Evolutionary conservation across 208 protist species (phyloP), one percentile per base, ranked within the genome.

Genomic region (Wallacemonas rigidus): DNA sequence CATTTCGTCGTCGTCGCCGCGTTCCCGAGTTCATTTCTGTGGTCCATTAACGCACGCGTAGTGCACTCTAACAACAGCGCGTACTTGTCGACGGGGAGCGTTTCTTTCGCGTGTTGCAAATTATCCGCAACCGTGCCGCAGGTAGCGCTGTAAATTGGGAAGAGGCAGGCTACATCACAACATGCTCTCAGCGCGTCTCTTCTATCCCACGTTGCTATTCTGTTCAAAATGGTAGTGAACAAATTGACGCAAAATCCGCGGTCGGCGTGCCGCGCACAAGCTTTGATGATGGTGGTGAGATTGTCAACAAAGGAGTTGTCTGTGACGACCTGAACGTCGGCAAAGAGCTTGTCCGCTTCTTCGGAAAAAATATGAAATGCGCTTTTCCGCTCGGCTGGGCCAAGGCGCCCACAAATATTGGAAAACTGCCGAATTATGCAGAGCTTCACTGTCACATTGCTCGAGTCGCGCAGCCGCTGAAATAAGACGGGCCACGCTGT

Each of bases 401-500:
- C 76, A 4, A 90, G 71, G 1, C 80, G 69, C 55, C 72, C 67
- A 38, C 73, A 77, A 2, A 88, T 67, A 61, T 82, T 76, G 38
- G 75, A 72, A 72, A 90, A 90, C 9, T 86, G 82, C 35, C 73
- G 68, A 45, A 90, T 69, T 4, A 90, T 75, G 67, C 60, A 74
- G 1, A 90, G 57, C 67, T 88, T 82, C 14, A 74, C 65, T 2
- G 51, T 17, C 4, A 67, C 35, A 2, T 60, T 65, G 36, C n/a
- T 39, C 15, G 74, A 68, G 64, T 88, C 80, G 38, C 77, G 76
- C 36, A 90, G 61, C 53, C 73, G 75, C 54, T 86, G 79, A 38
- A 88, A 77, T 5, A 90, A 60, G 4, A 86, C 86, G 1, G 82
- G 82, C 82, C 86, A 90, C 43, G 82, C 70, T 11, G 82, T 86